Percentiles rank a stretch among this genome's conserved stretches.
phyloP scores from a whole-genome alignment of 108 stramenopile genomes.

The Mayamaea pseudoterrestris region DNA sequence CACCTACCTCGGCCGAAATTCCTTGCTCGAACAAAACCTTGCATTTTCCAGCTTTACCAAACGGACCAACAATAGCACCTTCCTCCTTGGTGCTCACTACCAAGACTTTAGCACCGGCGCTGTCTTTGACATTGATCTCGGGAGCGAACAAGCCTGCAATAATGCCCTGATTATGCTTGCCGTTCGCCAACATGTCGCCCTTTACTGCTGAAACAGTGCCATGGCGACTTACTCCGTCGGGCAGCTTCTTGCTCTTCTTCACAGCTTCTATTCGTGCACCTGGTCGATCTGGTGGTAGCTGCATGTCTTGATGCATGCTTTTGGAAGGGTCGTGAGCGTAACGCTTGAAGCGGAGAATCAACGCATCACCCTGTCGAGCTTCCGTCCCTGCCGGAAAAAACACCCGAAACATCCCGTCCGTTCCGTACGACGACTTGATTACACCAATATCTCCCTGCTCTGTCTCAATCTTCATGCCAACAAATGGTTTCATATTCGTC shows the following conservation, averaged over 20 bases:
- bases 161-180: slow-evolving; percentile 57
- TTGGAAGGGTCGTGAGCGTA: slow-evolving; percentile 71
- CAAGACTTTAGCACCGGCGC: slow-evolving; percentile 44
- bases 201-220: slow-evolving; percentile 72
- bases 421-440: slow-evolving; percentile 78
- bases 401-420: slow-evolving; percentile 85
- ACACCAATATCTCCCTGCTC: slow-evolving; percentile 69
- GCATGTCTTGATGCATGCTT: slow-evolving; percentile 58
- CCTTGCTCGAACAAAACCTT: slow-evolving; percentile 79
- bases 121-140: slow-evolving; percentile 69
- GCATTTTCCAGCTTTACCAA: slow-evolving; percentile 94
- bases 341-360: slow-evolving; percentile 69
- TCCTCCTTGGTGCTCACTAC: slow-evolving; percentile 46
- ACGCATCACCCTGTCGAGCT: slow-evolving; percentile 47
- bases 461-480: slow-evolving; percentile 70
- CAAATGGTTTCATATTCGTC: slow-evolving; percentile 78
- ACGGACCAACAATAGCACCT: slow-evolving; percentile 67
- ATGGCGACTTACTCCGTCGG: slow-evolving; percentile 11
- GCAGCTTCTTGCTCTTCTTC: slow-evolving; percentile 35
- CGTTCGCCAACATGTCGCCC: slow-evolving; percentile 58
- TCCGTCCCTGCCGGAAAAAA: slow-evolving; percentile 71
- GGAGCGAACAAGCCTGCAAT: slow-evolving; percentile 81
- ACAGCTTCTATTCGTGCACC: slow-evolving; percentile 52
- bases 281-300: slow-evolving; percentile 40
- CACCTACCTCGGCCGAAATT: slow-evolving; percentile 35